A percentile compares a stretch with the other conserved stretches of the same genome.
These are phyloP conservation scores for Heterobasidion parviporum DNA, from an alignment of 1,284 basidiomycete genomes.

Conservation along the genomic window DNA sequence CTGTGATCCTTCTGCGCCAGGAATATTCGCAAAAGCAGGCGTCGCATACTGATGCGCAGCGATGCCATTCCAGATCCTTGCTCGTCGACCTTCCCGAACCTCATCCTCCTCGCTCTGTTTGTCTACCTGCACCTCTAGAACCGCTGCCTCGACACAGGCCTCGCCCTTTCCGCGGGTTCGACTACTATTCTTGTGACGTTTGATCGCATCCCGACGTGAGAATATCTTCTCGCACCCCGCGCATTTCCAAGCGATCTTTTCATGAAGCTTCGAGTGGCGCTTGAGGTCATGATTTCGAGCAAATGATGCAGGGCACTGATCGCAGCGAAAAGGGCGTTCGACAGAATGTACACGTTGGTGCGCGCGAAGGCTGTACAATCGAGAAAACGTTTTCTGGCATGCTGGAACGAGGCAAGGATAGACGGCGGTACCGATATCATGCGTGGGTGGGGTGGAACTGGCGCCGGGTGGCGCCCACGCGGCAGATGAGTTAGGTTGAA, in stretches of 20 bases:
- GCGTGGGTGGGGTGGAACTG: constrained; percentile 16
- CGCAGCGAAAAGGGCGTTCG: constrained; percentile 57
- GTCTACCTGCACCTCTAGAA: constrained; percentile 52
- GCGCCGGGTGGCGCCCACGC: constrained; percentile 16
- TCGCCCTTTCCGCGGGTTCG: constrained; percentile 22
- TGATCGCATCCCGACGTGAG: constrained; percentile 67
- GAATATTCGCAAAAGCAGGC: constrained; percentile 10
- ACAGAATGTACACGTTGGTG: constrained; percentile 58
- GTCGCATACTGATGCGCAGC: constrained; percentile 16
- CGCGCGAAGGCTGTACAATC: constrained; percentile 55
- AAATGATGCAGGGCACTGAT: constrained; percentile 60
- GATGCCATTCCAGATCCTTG: constrained; percentile 55
- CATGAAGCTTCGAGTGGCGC: constrained; percentile 61
- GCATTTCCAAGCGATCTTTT: constrained; percentile 62
- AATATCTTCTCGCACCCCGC: constrained; percentile 63
- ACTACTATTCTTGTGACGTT: constrained; percentile 58
- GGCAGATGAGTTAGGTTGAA: constrained; percentile 17
- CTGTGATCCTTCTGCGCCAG: constrained; percentile 22
- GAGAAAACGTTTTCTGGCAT: constrained; percentile 59
- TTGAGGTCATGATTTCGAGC: constrained; percentile 70
- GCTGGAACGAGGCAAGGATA: constrained; percentile 57
- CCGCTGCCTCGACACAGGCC: constrained; percentile 43
- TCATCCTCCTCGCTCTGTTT: constrained; percentile 46
- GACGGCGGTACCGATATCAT: constrained; percentile 64
- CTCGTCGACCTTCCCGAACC: constrained; percentile 29